Evolutionary conservation across 2,329 filamentous ascomycete genomes (phyloP).

Genomic region (Hymenoscyphus repandus): DNA sequence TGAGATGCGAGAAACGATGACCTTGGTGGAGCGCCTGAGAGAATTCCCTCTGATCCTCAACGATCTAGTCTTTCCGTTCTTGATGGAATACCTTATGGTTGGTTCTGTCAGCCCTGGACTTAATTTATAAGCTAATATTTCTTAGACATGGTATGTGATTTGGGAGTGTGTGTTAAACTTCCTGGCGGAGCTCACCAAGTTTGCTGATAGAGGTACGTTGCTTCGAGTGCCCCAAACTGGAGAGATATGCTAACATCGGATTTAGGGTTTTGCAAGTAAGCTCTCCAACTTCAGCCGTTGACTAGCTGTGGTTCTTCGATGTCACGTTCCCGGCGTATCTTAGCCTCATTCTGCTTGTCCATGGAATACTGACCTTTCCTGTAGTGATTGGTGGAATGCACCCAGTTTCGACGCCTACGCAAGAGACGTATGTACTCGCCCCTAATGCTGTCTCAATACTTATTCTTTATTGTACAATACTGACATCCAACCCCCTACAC

Average conservation of each 20-base stretch:
- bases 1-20: constrained; percentile 60
- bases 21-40: constrained; percentile 53
- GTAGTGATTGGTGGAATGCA: constrained; percentile 51
- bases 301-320: too few species aligned
- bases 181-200: constrained; percentile 69
- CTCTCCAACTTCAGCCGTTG: too few species aligned
- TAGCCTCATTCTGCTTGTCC: too few species aligned
- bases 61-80: constrained; percentile 72
- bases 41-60: constrained; percentile 71
- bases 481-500: too few species aligned
- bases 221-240: neutral
- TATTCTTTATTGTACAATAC: too few species aligned
- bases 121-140: constrained; percentile 4
- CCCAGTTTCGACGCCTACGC: constrained; percentile 72
- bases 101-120: neutral
- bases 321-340: too few species aligned
- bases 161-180: constrained; percentile 74
- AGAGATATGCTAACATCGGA: neutral
- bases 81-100: constrained; percentile 63
- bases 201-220: constrained; percentile 56
- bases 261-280: constrained; percentile 56
- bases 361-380: too few species aligned
- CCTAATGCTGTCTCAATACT: constrained; percentile 26
- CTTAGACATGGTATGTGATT: constrained; percentile 70
- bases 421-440: constrained; percentile 69